Conservation (phyloP, 805 yeast species). For the Yamadazyma paraphyllophila region DNA sequence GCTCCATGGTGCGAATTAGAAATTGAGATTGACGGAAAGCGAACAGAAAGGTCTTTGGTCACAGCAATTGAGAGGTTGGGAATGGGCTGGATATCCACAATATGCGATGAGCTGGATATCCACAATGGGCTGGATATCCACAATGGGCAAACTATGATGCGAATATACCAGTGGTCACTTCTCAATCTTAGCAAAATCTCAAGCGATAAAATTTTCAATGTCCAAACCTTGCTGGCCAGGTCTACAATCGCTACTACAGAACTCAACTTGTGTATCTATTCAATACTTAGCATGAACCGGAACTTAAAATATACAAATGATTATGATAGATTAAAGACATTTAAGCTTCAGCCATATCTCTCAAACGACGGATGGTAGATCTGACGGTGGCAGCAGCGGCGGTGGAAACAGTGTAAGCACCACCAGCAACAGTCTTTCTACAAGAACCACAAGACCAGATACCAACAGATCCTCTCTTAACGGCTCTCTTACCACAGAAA, state of each 20-base stretch:
- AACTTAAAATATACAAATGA: conserved; percentile 24
- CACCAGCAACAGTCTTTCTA: conserved; percentile 98
- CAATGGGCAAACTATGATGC: too few relatives aligned
- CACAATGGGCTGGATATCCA: too few relatives aligned
- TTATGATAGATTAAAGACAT: conserved; percentile 11
- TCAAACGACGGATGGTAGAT: conserved; percentile 99
- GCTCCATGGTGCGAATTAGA: conserved; percentile 10
- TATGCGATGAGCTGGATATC: too few relatives aligned
- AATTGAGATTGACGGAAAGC: not conserved
- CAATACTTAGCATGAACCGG: conserved; percentile 13
- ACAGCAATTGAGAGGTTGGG: not conserved
- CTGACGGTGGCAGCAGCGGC: conserved; percentile 99
- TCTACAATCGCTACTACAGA: not conserved
- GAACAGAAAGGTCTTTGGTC: not conserved
- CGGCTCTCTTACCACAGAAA: conserved; percentile 99
- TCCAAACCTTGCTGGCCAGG: too few relatives aligned
- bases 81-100: too few relatives aligned
- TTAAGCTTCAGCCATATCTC: conserved; percentile 99
- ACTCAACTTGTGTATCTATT: not conserved
- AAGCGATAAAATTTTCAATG: too few relatives aligned
- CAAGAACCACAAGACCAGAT: conserved; percentile 98
- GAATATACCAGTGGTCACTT: too few relatives aligned
- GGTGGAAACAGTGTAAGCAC: conserved; percentile 99
- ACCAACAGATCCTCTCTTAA: conserved; percentile 97
- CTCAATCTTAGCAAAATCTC: too few relatives aligned